Base-by-base conservation (phyloP, 1,139 yeast genomes). In the Pneumocystis murina region DNA sequence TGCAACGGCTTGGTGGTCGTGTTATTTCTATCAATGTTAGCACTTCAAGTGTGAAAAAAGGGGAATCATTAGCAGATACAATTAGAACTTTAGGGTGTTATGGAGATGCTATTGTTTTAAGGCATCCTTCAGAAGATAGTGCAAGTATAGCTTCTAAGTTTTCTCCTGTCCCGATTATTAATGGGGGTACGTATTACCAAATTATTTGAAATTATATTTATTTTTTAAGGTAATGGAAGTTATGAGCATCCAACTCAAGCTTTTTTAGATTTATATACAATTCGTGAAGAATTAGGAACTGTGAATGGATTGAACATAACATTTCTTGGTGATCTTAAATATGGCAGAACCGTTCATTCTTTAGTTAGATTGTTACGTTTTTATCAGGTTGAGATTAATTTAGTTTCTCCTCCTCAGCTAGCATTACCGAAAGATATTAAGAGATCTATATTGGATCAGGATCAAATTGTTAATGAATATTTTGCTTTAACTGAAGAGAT, bases 1-100 rank as follows among this genome's bases (percentile, higher is more conserved):
- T 94, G 98, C 97, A 94, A 80, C 87, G 99, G 79, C 82, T 94
- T 72, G 99, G 99, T 75, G 99, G 99, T 74, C 85, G 96, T 76
- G 96, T 91, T 69, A 87, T 94, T 70, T 83, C 95, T 63, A 86
- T 94, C 68, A 81, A 88, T 68, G 87, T 94, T 66, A 83, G 82
- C 67, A 81, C 92, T 60, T 90, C 97, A 28, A 89, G 97, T 36
- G 96, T 91, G 63, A 88, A 89, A 79, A 94, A 94, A 81, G 99
- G 99, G 69, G 99, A 94, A 80, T 87, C 97, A 62, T 81, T 94
- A 72, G 97, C 92, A 78, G 99, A 94, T 74, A 92, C 98, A 61
- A 83, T 94, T 70, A 84, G 98, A 77, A 84, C 97, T 17, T 80
- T 94, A 77, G 95, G 96, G 33, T 87, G 96, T 72, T 94, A 94